These are phyloP conservation scores for Nicotiana rustica DNA, from an alignment of 305 asterid genomes.

Conservation along the genomic window DNA sequence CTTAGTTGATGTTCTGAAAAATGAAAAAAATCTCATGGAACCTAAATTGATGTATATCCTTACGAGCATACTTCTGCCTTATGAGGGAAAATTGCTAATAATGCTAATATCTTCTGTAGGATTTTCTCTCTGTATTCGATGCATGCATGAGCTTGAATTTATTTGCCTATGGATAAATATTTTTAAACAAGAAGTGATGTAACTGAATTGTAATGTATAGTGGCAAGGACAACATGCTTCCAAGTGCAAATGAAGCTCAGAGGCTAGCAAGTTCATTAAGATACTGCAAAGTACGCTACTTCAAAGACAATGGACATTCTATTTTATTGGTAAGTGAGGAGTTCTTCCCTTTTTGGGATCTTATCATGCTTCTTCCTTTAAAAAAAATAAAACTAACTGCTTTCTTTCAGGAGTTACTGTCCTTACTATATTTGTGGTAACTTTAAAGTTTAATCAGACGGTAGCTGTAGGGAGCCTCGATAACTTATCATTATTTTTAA, in stretches of 20 bases:
- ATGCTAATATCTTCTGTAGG: slow-evolving; percentile 21
- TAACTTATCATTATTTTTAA: background rate
- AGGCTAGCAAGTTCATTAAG: slow-evolving; percentile 67
- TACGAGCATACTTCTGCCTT: slow-evolving; percentile 9
- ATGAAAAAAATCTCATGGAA: slow-evolving; percentile 5
- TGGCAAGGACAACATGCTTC: slow-evolving; percentile 96
- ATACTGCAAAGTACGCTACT: slow-evolving; percentile 67
- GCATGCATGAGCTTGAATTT: slow-evolving; percentile 20
- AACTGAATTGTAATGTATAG: slow-evolving; percentile 47
- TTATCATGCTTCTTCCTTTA: slow-evolving; percentile 29
- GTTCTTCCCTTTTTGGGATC: slow-evolving; percentile 30
- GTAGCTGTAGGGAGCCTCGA: background rate
- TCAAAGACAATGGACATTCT: slow-evolving; percentile 89
- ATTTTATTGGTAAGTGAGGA: slow-evolving; percentile 84
- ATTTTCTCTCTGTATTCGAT: slow-evolving; percentile 31
- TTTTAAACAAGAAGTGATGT: slow-evolving; percentile 23
- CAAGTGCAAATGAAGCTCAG: slow-evolving; percentile 84
- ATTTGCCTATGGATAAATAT: slow-evolving; percentile 3
- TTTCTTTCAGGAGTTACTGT: slow-evolving; percentile 18
- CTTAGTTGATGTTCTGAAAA: slow-evolving; percentile 22
- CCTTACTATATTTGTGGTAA: background rate
- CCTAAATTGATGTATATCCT: background rate
- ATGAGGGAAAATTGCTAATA: background rate
- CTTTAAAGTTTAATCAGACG: slow-evolving; percentile 9
- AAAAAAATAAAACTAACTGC: background rate